Evolutionary conservation across 2,329 filamentous ascomycete genomes (phyloP), one percentile per base, ranked within the genome.

Genomic region (Chaetomium strumarium): DNA sequence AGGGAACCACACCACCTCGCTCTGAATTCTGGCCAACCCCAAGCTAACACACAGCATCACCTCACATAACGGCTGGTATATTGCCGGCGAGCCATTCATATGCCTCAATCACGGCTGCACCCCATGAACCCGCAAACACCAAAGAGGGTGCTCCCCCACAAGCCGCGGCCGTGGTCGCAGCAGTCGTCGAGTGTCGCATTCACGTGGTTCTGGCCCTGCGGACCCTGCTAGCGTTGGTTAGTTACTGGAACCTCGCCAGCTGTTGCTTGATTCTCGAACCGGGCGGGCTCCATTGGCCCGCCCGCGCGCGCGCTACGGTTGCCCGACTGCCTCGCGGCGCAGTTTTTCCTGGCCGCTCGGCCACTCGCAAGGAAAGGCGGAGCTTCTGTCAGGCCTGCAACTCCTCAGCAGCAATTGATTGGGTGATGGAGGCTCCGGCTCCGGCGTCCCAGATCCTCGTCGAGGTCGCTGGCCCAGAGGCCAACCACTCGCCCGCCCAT

Each of bases 381-480:
- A n/a, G 44, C 19, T 49, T 50, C 40, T 31, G 59, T 58, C 52
- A 36, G 53, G 53, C 38, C 36, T 50, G 47, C 52, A 39, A 49
- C 44, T 48, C 34, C 50, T 39, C 46, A 44, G 46, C 17, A 38
- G 39, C n/a, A 51, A 53, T 54, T 49, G 55, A 59, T 61, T 61
- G 58, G 59, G 29, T 34, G 19, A 40, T 49, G 46, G 44, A 24
- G 24, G 38, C 56, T 55, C 55, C 58, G 55, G 48, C 48, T 49
- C 49, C 54, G 53, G 53, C 51, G 49, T 50, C 29, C 45, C 42
- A 43, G 20, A 41, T 48, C 33, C 24, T 36, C 44, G 29, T 19
- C 33, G 13, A 34, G 39, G 44, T 34, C 48, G 30, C 30, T 43
- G 40, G 16, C 38, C 39, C 43, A 37, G 24, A 47, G 46, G 44